Conservation (phyloP, 805 yeast genomes). For the Brettanomyces bruxellensis region DNA sequence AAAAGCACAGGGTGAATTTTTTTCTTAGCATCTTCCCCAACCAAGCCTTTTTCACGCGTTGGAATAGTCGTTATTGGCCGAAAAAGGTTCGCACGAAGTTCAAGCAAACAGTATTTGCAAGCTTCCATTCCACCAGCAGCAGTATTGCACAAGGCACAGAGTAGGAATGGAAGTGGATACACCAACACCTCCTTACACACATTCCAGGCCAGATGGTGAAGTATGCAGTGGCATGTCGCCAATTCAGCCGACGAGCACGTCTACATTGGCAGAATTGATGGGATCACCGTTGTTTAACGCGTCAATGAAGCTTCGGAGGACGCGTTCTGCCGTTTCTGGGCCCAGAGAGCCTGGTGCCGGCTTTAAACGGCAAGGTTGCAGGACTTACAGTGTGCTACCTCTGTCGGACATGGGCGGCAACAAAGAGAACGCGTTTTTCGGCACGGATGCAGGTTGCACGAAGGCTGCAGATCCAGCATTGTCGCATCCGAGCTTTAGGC, state of each 20-base stretch:
- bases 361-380: neutral
- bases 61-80: too few relatives aligned
- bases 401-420: conserved; percentile 3
- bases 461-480: too few relatives aligned
- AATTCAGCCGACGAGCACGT: neutral
- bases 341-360: neutral
- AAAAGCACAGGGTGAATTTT: too few relatives aligned
- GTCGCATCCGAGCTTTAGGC: conserved; percentile 5
- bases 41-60: too few relatives aligned
- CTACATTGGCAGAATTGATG: conserved; percentile 8
- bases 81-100: too few relatives aligned
- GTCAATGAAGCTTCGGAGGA: conserved; percentile 1
- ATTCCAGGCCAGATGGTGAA: too few relatives aligned
- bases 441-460: too few relatives aligned
- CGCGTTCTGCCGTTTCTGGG: conserved; percentile 2
- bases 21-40: too few relatives aligned
- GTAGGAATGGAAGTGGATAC: conserved; percentile 19
- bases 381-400: conserved; percentile 13
- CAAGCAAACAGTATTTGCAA: too few relatives aligned
- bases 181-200: conserved; percentile 5
- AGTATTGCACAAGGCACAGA: too few relatives aligned
- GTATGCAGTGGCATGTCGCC: conserved; percentile 1
- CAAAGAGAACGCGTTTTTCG: conserved; percentile 3
- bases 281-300: conserved; percentile 17
- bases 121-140: too few relatives aligned